These are phyloP conservation scores for Cutaneotrichosporon cyanovorans DNA, from an alignment of 1,284 basidiomycete genomes.

Conservation along the genomic window DNA sequence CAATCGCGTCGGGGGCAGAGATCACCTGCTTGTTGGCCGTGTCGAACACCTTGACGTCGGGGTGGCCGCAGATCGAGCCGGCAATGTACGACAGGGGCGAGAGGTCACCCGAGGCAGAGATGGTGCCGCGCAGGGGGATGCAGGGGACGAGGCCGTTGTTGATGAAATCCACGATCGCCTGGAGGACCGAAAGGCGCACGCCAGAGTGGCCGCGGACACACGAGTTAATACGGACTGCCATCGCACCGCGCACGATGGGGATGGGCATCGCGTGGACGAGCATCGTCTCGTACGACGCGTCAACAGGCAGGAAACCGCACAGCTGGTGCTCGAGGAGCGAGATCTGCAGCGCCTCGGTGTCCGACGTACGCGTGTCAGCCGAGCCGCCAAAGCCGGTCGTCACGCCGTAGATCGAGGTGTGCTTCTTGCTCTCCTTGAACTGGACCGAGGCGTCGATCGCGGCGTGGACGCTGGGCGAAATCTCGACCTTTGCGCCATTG, in stretches of 20 bases:
- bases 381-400: slow-evolving; percentile 18
- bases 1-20: slow-evolving; percentile 11
- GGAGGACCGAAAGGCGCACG: slow-evolving; percentile 16
- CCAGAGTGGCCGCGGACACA: slow-evolving; percentile 21
- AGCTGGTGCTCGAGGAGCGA: slow-evolving; percentile 22
- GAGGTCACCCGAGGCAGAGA: slow-evolving; percentile 16
- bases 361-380: slow-evolving; percentile 16
- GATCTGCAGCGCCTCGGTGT: slow-evolving; percentile 18
- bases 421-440: slow-evolving; percentile 19
- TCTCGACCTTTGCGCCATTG: slow-evolving; percentile 11
- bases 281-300: slow-evolving; percentile 16
- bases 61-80: slow-evolving; percentile 17
- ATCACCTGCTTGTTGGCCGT: slow-evolving; percentile 5
- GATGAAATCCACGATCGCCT: slow-evolving; percentile 15
- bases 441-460: slow-evolving; percentile 13
- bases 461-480: slow-evolving; percentile 5
- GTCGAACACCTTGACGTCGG: slow-evolving; percentile 19
- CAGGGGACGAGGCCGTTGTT: slow-evolving; percentile 17
- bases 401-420: slow-evolving; percentile 19
- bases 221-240: slow-evolving; percentile 17
- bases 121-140: slow-evolving; percentile 18
- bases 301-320: slow-evolving; percentile 16
- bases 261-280: slow-evolving; percentile 16
- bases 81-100: slow-evolving; percentile 17
- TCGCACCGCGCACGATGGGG: slow-evolving; percentile 16